A percentile compares a stretch with the other conserved stretches of the same genome.
Evolutionary conservation across 768 basidiomycete genomes (phyloP).

Genomic region (Boletus pseudo-olivaceus): DNA sequence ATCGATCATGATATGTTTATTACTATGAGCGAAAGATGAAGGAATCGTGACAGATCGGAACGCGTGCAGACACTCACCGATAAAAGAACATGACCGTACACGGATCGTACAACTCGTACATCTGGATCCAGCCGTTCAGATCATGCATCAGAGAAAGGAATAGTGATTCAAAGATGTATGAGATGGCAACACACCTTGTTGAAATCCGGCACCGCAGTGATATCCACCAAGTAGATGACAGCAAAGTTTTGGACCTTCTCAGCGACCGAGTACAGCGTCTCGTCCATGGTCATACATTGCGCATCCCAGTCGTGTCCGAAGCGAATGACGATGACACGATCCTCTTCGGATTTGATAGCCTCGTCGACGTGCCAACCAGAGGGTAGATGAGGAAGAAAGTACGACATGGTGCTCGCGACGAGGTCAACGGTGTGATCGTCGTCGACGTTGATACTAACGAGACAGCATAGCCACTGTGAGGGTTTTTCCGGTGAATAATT

Average conservation of each 20-base stretch:
- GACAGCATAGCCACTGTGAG: neutral
- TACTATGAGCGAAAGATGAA: conserved; percentile 43
- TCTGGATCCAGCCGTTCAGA: conserved; percentile 44
- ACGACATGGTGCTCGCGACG: conserved; percentile 57
- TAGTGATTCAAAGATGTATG: neutral
- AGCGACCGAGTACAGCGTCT: conserved; percentile 85
- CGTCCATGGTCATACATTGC: conserved; percentile 99
- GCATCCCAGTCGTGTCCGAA: conserved; percentile 94
- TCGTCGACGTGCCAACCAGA: conserved; percentile 99
- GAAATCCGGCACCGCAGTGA: conserved; percentile 96
- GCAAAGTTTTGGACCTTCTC: conserved; percentile 99
- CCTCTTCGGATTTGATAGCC: conserved; percentile 97
- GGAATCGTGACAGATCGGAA: neutral
- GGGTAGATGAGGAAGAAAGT: conserved; percentile 83
- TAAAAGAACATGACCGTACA: conserved; percentile 99
- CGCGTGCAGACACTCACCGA: conserved; percentile 50
- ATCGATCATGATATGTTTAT: conserved; percentile 99
- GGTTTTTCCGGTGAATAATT: neutral
- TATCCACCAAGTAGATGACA: conserved; percentile 93
- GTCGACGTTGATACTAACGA: neutral
- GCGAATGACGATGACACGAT: conserved; percentile 88
- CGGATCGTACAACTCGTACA: conserved; percentile 98
- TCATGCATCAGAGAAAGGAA: neutral
- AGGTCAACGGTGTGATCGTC: neutral
- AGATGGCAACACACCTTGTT: conserved; percentile 68